Evolutionary conservation across 805 yeast genomes (phyloP).

Genomic region (Myxozyma monticola): DNA sequence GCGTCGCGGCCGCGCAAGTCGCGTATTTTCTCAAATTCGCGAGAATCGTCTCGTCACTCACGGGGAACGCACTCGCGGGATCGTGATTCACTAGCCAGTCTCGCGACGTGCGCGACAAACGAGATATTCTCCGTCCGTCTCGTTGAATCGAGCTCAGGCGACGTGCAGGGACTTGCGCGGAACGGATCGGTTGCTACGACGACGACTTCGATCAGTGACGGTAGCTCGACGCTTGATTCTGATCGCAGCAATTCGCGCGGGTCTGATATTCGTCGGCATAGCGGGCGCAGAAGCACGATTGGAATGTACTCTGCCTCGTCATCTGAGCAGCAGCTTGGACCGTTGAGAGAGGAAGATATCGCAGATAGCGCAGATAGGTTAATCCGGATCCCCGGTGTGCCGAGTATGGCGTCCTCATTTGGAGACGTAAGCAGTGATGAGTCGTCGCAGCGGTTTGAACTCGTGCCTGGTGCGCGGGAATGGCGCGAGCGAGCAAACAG

Average conservation of each 20-base stretch:
- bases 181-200: slow-evolving; percentile 1
- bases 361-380: slow-evolving; percentile 14
- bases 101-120: slow-evolving; percentile 34
- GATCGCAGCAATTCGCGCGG: not conserved
- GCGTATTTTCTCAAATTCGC: slow-evolving; percentile 18
- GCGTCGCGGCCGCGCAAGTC: slow-evolving; percentile 28
- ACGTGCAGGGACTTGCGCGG: slow-evolving; percentile 20
- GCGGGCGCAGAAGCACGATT: slow-evolving; percentile 14
- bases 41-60: not conserved
- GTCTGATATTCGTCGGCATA: not conserved
- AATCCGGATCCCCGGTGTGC: slow-evolving; percentile 13
- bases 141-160: slow-evolving; percentile 28
- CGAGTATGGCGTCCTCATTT: slow-evolving; percentile 4
- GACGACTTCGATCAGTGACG: not conserved
- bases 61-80: slow-evolving; percentile 1
- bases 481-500: slow-evolving; percentile 17
- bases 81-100: slow-evolving; percentile 33
- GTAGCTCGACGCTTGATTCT: not conserved
- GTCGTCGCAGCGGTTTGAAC: slow-evolving; percentile 21
- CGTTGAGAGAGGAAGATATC: slow-evolving; percentile 28
- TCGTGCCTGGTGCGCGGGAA: slow-evolving; percentile 24
- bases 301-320: slow-evolving; percentile 26
- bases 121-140: slow-evolving; percentile 32
- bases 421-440: slow-evolving; percentile 2
- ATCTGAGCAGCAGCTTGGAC: slow-evolving; percentile 3